phyloP scores from a whole-genome alignment of 164 flowering plant species.

The Dillenia suffruticosa region DNA sequence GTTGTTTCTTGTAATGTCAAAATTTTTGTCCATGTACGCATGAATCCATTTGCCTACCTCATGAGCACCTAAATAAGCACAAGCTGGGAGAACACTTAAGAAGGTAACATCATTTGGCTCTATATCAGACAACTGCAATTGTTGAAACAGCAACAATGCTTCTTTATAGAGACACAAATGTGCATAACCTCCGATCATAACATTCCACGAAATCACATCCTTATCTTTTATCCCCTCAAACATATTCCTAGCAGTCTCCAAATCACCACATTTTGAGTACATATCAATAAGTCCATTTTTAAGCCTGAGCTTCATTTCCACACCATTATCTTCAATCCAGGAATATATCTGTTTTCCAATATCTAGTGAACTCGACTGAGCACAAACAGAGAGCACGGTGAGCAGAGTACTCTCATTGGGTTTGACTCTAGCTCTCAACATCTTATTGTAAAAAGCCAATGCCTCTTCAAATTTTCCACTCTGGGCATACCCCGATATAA shows the following conservation, averaged over 20 bases:
- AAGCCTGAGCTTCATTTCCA: slow-evolving; percentile 44
- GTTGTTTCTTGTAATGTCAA: slow-evolving; percentile 17
- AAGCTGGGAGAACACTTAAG: slow-evolving; percentile 58
- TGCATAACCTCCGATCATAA: slow-evolving; percentile 72
- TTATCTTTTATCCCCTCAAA: slow-evolving; percentile 42
- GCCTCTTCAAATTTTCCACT: slow-evolving; percentile 47
- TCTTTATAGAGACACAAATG: slow-evolving; percentile 44
- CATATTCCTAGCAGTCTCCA: slow-evolving; percentile 40
- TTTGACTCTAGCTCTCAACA: slow-evolving; percentile 30
- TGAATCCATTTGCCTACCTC: slow-evolving; percentile 81
- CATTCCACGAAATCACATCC: slow-evolving; percentile 70
- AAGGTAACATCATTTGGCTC: slow-evolving; percentile 70
- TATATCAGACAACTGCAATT: slow-evolving; percentile 38
- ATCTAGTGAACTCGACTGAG: slow-evolving; percentile 45
- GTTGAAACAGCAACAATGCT: slow-evolving; percentile 47
- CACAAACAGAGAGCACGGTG: slow-evolving; percentile 72
- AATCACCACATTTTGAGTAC: slow-evolving; percentile 72
- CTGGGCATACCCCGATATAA: slow-evolving; percentile 67
- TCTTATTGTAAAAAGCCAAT: slow-evolving; percentile 44
- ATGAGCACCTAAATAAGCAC: slow-evolving; percentile 62
- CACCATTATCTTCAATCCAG: slow-evolving; percentile 53
- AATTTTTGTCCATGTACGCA: slow-evolving; percentile 47
- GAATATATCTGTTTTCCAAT: slow-evolving; percentile 47
- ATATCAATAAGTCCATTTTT: slow-evolving; percentile 74
- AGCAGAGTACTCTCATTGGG: slow-evolving; percentile 70